Base-by-base conservation (phyloP, 371 early-diverging fungal species). In the Mucor lusitanicus region DNA sequence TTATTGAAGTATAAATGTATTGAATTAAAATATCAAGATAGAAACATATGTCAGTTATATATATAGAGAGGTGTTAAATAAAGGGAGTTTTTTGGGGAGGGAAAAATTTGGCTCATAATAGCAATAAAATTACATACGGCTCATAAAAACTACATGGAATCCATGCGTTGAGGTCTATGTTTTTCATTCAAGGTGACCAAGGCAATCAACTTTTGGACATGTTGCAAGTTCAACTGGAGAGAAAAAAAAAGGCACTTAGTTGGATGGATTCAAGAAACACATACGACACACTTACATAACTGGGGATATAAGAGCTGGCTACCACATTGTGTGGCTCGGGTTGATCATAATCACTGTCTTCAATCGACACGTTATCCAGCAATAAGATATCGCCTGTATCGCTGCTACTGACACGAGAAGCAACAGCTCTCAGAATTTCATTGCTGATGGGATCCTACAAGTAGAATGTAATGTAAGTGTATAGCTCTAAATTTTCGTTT, bases 381-480 rank as follows among this genome's bases (percentile, higher is more conserved):
- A 98, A 82, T 54, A 98, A 79, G 27, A 90, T 87, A 75, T 96
- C 97, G 17, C 88, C 86, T 78, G 92, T 92, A 54, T 96, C 95
- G 65, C 91, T 89, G 6, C 90, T 84, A 42, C 90, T 89, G 5
- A 95, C 95, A 25, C 96, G 84, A 65, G 88, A 83, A 25, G 95
- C 93, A 6, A 97, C 95, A 17, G 93, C 94, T 75, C 94, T 90
- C 78, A 99, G 81, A 44, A 99, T 88, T 37, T 95, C 95, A 12
- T 95, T 62, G 57, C 64, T 60, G n/a, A 71, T 68, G 21, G 67
- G 68, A 6, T 68, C 70, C 68, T 68, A 30, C 6, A 30, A 2
- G n/a, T n/a, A n/a, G n/a, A n/a, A n/a, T n/a, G n/a, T n/a, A n/a
- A n/a, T n/a, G n/a, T n/a, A n/a, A n/a, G n/a, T n/a, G n/a, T n/a